Percentiles rank a stretch among this genome's conserved stretches.
Evolutionary conservation across 495 filamentous ascomycete species (phyloP).

Genomic region (Tuber microsphaerosporum): DNA sequence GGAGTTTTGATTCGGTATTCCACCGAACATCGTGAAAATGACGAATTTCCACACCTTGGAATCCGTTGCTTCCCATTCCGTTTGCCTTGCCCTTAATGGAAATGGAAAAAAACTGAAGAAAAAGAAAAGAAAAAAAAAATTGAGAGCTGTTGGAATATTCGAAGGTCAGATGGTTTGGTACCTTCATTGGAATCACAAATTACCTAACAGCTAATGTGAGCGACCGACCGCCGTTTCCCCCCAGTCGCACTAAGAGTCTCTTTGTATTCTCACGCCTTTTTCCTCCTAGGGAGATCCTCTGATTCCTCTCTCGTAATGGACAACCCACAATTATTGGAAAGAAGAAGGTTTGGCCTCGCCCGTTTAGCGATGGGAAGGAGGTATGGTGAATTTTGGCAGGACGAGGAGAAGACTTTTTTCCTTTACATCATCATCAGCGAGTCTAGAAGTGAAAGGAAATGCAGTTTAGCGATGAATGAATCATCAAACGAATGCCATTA

Average conservation of each 20-base stretch:
- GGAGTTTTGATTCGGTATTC: neutral
- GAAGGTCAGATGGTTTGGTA: neutral
- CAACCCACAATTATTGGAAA: neutral
- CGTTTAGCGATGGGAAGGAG: neutral
- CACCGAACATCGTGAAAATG: constrained; percentile 3
- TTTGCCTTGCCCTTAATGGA: neutral
- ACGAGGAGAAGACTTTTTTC: neutral
- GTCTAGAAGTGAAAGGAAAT: neutral
- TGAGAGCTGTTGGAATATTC: neutral
- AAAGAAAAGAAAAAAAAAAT: neutral
- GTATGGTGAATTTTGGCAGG: neutral
- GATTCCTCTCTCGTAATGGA: neutral
- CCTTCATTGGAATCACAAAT: neutral
- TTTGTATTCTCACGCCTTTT: neutral
- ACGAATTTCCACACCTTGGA: neutral
- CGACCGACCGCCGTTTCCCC: neutral
- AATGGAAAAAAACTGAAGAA: neutral
- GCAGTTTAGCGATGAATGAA: neutral
- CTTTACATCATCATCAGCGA: neutral
- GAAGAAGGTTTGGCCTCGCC: neutral
- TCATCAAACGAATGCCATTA: neutral
- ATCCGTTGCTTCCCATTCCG: neutral
- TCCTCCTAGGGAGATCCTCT: neutral
- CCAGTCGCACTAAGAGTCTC: neutral
- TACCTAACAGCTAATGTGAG: neutral